A percentile compares a stretch with the other conserved stretches of the same genome.
Conservation (phyloP, 2,329 filamentous ascomycete species). For the Epichloe festucae region DNA sequence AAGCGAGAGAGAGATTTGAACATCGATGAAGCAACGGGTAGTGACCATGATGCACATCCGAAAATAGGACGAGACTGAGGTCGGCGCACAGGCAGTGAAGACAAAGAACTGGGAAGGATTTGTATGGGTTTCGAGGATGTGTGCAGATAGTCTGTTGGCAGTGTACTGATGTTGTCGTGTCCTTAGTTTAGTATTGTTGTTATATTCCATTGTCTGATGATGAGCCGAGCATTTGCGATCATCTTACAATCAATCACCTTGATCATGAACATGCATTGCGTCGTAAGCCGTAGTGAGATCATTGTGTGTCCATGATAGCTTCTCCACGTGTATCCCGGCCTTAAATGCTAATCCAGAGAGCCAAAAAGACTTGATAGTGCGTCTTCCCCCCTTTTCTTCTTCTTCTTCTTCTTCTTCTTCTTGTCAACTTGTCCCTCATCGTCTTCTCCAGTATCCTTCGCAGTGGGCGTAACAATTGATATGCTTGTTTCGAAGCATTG, state of each 20-base stretch:
- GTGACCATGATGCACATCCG: conserved; percentile 1
- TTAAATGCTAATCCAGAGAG: conserved; percentile 25
- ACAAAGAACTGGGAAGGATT: conserved; percentile 13
- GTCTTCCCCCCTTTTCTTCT: conserved; percentile 40
- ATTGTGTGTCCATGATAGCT: background rate
- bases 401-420: conserved; percentile 31
- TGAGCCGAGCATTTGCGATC: background rate
- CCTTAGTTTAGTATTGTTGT: background rate
- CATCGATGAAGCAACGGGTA: conserved; percentile 2
- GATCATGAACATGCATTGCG: background rate
- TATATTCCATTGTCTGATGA: background rate
- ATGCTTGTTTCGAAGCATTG: conserved; percentile 1
- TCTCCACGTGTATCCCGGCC: background rate
- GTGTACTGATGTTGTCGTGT: background rate
- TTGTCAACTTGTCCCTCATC: conserved; percentile 23
- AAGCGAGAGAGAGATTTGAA: conserved; percentile 4
- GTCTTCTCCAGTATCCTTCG: background rate
- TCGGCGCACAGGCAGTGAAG: conserved; percentile 16
- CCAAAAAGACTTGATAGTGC: conserved; percentile 64
- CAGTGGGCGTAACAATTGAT: background rate
- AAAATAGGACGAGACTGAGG: conserved; percentile 1
- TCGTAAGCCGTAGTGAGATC: background rate
- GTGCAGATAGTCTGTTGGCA: conserved; percentile 3
- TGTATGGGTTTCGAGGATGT: conserved; percentile 13
- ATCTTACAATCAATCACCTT: background rate